Conservation (phyloP, 768 basidiomycete genomes). For the Pleurotus ostreatus region DNA sequence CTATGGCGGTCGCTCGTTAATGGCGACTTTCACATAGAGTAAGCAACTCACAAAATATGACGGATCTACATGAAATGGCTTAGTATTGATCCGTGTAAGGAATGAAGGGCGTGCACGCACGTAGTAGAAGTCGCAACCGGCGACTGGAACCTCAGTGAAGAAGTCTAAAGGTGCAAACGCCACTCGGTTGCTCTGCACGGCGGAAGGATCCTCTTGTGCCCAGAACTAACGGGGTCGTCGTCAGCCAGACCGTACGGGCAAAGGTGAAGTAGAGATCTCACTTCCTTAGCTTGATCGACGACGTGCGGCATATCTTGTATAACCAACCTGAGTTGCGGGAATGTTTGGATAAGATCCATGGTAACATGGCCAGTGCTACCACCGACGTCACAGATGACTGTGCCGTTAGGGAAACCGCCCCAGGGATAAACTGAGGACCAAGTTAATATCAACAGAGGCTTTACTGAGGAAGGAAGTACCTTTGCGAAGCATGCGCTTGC, state of each 20-base stretch:
- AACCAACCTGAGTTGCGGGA: constrained; percentile 29
- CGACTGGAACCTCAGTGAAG: constrained; percentile 17
- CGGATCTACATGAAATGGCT: constrained; percentile 3
- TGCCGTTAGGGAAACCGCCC: constrained; percentile 21
- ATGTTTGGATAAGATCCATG: constrained; percentile 26
- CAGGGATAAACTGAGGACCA: constrained; percentile 28
- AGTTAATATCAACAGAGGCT: neutral
- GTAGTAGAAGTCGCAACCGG: constrained; percentile 20
- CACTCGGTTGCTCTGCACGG: constrained; percentile 10
- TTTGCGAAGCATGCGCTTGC: constrained; percentile 22
- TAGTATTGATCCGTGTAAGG: neutral
- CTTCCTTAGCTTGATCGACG: constrained; percentile 24
- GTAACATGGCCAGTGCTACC: constrained; percentile 32
- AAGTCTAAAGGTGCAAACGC: constrained; percentile 21
- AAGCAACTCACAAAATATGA: constrained; percentile 9
- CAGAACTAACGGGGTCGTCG: neutral
- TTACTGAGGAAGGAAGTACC: constrained; percentile 10
- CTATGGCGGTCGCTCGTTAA: constrained; percentile 8
- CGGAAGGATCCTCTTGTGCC: neutral
- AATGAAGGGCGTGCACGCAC: constrained; percentile 9
- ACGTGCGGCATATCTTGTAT: constrained; percentile 32
- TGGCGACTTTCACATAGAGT: neutral
- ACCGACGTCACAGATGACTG: constrained; percentile 35
- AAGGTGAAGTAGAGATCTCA: constrained; percentile 1
- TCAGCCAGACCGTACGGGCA: neutral